These are phyloP conservation scores for Lophiotrema nucula DNA, from an alignment of 495 filamentous ascomycete species.

Conservation along the genomic window DNA sequence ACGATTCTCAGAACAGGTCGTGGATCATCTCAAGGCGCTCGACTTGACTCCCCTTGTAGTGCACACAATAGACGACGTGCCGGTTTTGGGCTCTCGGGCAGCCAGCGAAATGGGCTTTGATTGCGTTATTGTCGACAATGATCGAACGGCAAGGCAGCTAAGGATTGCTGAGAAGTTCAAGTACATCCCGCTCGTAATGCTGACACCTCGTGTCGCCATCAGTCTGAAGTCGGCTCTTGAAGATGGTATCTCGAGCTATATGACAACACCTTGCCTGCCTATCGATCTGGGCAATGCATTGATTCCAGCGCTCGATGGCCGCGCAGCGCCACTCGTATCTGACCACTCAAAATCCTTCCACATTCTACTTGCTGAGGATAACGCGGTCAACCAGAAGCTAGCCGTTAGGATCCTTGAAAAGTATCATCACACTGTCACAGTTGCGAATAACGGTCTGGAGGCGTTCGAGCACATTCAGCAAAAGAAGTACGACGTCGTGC, in stretches of 20 bases:
- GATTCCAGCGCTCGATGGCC: constrained; percentile 94
- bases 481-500: constrained; percentile 89
- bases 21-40: constrained; percentile 74
- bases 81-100: constrained; percentile 52
- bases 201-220: constrained; percentile 88
- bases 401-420: constrained; percentile 98
- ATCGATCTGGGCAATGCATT: constrained; percentile 98
- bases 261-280: constrained; percentile 94
- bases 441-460: constrained; percentile 92
- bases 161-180: constrained; percentile 92
- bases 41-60: constrained; percentile 81
- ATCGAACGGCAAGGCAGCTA: constrained; percentile 80
- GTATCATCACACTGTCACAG: constrained; percentile 94
- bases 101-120: constrained; percentile 71
- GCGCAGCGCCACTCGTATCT: constrained; percentile 85
- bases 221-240: constrained; percentile 93
- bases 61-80: constrained; percentile 60
- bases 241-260: constrained; percentile 94
- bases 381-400: constrained; percentile 93
- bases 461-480: constrained; percentile 85
- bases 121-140: constrained; percentile 94
- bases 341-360: constrained; percentile 96
- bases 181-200: constrained; percentile 92
- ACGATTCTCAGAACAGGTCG: constrained; percentile 69
- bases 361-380: constrained; percentile 95